Evolutionary conservation across 805 yeast species (phyloP), one percentile per base, ranked within the genome.

Genomic region (Candida stauntonica): DNA sequence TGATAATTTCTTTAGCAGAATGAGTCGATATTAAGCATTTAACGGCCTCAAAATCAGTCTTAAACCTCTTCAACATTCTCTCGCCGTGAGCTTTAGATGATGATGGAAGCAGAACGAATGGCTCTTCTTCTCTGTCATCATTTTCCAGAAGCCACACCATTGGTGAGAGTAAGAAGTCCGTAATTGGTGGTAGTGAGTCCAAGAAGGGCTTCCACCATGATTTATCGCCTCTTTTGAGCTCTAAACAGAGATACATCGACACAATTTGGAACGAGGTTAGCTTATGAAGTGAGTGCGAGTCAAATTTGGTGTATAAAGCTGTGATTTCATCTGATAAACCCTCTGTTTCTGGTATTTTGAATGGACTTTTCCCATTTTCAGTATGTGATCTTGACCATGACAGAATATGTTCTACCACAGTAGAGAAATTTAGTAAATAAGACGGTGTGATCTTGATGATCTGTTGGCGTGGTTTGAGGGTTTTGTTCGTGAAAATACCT

Each of bases 141-240:
- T 61, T 45, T 14, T 56, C 38, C 0, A 66, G 54, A 13, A 66
- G 48, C 95, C 95, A 85, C 1, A 71, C 62, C 28, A 86, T 59
- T 1, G 96, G 96, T 3, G 80, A 66, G 0, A 67, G 45, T 0
- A 49, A 47, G 38, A 86, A 72, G 29, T 81, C 88, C 0, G 61
- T 54, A 12, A 64, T 42, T 0, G 63, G 53, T 0, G 96, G 96
- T 41, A 86, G 67, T 46, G 77, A 72, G 24, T 71, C 68, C 9
- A 86, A 57, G 55, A 86, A 86, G 0, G 86, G 86, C 29, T 57
- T 54, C 94, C 94, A 86, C 52, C 68, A 78, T 1, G 83, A 75
- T 3, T 45, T 44, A 1, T 39, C 30, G 1, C 54, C 58, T 34
- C 81, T 55, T 26, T 51, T 52, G 2, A 39, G 46, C 47, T 79